Percentiles rank a stretch among this genome's conserved stretches.
Evolutionary conservation across 2,329 filamentous ascomycete species (phyloP).

Genomic region (Trichophyton schoenleinii): DNA sequence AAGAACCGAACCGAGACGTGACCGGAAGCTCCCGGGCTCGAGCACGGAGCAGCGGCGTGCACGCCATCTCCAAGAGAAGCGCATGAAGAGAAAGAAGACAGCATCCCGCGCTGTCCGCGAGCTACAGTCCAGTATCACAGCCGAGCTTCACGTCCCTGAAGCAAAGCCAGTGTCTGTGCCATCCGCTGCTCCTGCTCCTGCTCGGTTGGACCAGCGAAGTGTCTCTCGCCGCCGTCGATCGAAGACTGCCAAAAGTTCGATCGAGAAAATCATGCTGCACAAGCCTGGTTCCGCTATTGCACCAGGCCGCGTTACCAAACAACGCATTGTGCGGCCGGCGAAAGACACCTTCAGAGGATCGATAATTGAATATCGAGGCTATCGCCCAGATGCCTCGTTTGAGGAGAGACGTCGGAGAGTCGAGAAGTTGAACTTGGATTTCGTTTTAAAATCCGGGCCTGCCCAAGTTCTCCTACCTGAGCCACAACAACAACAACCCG

Average conservation of each 20-base stretch:
- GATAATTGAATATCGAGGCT: not conserved
- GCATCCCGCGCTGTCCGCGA: not conserved
- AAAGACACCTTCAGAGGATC: not conserved
- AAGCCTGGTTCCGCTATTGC: not conserved
- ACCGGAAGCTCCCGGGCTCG: not conserved
- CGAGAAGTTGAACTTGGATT: not conserved
- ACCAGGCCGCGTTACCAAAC: conserved; percentile 5
- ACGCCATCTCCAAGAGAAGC: not conserved
- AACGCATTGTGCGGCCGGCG: not conserved
- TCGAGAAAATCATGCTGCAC: not conserved
- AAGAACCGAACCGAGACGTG: not conserved
- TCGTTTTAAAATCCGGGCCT: not conserved
- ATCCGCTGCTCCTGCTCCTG: not conserved
- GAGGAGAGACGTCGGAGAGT: not conserved
- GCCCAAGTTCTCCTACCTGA: not conserved
- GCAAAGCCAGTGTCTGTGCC: not conserved
- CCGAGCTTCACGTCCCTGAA: not conserved
- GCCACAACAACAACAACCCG: not conserved
- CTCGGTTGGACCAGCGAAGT: not conserved
- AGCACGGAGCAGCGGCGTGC: not conserved
- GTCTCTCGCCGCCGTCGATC: not conserved
- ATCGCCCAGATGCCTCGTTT: not conserved
- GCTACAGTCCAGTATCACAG: not conserved
- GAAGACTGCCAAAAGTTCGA: not conserved
- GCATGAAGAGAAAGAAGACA: not conserved